Conservation (phyloP, 1,139 yeast species). For the Sugiyamaella paludigena region DNA sequence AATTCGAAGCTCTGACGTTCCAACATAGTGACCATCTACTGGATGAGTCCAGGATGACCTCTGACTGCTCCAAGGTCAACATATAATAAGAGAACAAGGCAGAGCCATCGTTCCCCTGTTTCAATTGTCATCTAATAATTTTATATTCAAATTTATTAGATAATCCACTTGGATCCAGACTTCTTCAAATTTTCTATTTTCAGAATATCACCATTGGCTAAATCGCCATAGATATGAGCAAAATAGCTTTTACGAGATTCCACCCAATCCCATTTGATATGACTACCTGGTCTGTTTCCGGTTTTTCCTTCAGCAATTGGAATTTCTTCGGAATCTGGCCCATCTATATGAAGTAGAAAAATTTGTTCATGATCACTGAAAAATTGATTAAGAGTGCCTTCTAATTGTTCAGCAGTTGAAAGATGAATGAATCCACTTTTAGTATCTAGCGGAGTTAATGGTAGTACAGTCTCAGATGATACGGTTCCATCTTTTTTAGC, state of each 20-base stretch:
- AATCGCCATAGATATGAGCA: slow-evolving; percentile 34
- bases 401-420: slow-evolving; percentile 29
- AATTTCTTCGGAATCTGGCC: slow-evolving; percentile 25
- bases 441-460: slow-evolving; percentile 31
- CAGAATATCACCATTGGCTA: slow-evolving; percentile 30
- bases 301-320: slow-evolving; percentile 27
- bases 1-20: too few species aligned
- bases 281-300: slow-evolving; percentile 30
- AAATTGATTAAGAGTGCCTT: slow-evolving; percentile 29
- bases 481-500: slow-evolving; percentile 28
- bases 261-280: slow-evolving; percentile 33
- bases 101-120: neutral
- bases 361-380: slow-evolving; percentile 25
- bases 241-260: slow-evolving; percentile 28
- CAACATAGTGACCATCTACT: too few species aligned
- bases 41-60: too few species aligned
- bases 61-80: too few species aligned
- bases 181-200: slow-evolving; percentile 22
- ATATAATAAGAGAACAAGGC: too few species aligned
- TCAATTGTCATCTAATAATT: neutral
- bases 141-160: neutral
- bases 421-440: slow-evolving; percentile 35
- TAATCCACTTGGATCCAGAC: slow-evolving; percentile 6
- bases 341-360: slow-evolving; percentile 28
- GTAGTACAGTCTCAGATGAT: slow-evolving; percentile 26